Percentiles rank a stretch among this genome's conserved stretches.
Evolutionary conservation across 176 grass and related monocot species (phyloP).

Genomic region (Avena insularis): DNA sequence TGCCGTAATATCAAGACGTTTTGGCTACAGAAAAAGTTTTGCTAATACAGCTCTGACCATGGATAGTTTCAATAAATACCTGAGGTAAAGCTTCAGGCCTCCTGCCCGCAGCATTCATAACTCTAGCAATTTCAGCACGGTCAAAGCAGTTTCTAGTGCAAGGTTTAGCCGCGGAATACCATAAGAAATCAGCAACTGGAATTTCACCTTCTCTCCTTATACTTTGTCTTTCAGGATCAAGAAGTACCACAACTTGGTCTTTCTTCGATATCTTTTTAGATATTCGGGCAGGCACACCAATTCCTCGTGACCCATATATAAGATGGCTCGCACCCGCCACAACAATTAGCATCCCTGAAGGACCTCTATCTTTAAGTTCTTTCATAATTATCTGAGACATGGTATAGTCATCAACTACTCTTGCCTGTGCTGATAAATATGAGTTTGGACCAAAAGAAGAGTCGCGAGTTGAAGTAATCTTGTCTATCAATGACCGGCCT

Average conservation of each 20-base stretch:
- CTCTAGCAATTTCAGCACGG: slow-evolving; percentile 90
- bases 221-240: slow-evolving; percentile 93
- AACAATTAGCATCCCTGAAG: slow-evolving; percentile 72
- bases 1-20: slow-evolving; percentile 21
- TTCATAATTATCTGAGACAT: slow-evolving; percentile 81
- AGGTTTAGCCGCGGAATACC: slow-evolving; percentile 92
- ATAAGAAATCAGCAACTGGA: slow-evolving; percentile 90
- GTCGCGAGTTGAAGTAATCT: slow-evolving; percentile 62
- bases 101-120: slow-evolving; percentile 97
- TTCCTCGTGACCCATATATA: slow-evolving; percentile 87
- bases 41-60: slow-evolving; percentile 3
- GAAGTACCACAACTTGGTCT: slow-evolving; percentile 88
- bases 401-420: slow-evolving; percentile 94
- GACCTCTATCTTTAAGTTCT: slow-evolving; percentile 62
- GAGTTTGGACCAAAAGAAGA: slow-evolving; percentile 71
- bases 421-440: slow-evolving; percentile 85
- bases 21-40: slow-evolving; percentile 6
- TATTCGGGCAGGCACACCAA: slow-evolving; percentile 86
- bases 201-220: slow-evolving; percentile 93
- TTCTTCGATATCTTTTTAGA: slow-evolving; percentile 89
- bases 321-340: slow-evolving; percentile 89
- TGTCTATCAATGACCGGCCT: slow-evolving; percentile 81
- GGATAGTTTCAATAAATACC: slow-evolving; percentile 41
- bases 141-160: slow-evolving; percentile 99
- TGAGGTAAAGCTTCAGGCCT: slow-evolving; percentile 89